Evolutionary conservation across 2,329 filamentous ascomycete genomes (phyloP), one percentile per base, ranked within the genome.

Genomic region (Colletotrichum gloeosporioides): DNA sequence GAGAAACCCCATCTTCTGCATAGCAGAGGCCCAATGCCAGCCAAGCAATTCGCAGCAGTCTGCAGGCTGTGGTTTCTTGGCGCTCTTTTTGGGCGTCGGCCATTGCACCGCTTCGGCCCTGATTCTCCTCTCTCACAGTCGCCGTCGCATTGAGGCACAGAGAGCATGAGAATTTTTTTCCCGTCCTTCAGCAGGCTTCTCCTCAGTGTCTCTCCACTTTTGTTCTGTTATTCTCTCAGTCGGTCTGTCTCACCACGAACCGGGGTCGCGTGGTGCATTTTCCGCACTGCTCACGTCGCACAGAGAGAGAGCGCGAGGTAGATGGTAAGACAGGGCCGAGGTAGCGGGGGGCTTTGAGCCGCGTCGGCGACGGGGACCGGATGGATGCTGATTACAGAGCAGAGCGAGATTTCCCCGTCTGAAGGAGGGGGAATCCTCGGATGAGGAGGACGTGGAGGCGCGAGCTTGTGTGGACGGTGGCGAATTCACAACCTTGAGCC

Each of bases 61-160:
- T 27, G 67, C 62, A 62, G 68, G 39, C 62, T 57, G 55, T 49
- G 39, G 49, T n/a, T 12, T 73, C 73, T 76, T 76, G 73, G 73
- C 73, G 67, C 49, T 34, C 27, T 31, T 29, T 25, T 29, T 53
- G 31, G 55, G 27, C 29, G 22, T 73, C 73, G 69, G 73, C 22
- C 73, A 63, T 67, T 49, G 49, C 29, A 25, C 57, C 69, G 73
- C 61, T 69, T 62, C 59, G 70, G 61, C 44, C 44, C 39, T 57
- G 63, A n/a, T 39, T 69, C 53, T 69, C 57, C 53, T 61, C 32
- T 29, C 55, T 55, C 27, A 39, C 18, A 64, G 36, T 62, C 64
- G 34, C 22, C 44, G 36, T 62, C 64, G 34, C 22, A 59, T 67
- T 39, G 31, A 69, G 49, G 53, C 66, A 59, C 53, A 29, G 29